Evolutionary conservation across 2,329 filamentous ascomycete genomes (phyloP).

Genomic region (Colletotrichum sojae): DNA sequence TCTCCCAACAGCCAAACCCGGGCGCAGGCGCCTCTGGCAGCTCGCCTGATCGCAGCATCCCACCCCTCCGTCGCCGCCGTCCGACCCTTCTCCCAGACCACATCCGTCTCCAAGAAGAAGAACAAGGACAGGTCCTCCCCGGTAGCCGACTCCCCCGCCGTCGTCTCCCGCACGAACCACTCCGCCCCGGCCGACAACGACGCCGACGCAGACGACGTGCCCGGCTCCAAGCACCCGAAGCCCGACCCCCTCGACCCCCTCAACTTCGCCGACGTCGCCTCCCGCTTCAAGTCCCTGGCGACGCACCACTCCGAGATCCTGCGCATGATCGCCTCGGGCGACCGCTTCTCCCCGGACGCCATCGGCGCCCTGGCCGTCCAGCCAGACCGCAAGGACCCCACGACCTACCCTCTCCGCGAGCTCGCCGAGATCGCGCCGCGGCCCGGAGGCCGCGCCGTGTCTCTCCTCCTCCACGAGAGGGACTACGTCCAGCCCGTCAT

Average conservation of each 20-base stretch:
- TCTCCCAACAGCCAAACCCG: background rate
- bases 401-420: conserved; percentile 67
- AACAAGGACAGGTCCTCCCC: conserved; percentile 46
- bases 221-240: conserved; percentile 45
- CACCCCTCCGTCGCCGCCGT: conserved; percentile 3
- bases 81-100: conserved; percentile 50
- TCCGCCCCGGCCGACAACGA: conserved; percentile 44
- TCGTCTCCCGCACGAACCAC: conserved; percentile 40
- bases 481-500: conserved; percentile 68
- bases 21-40: conserved; percentile 11
- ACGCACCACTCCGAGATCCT: conserved; percentile 57
- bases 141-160: conserved; percentile 39
- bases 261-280: conserved; percentile 64
- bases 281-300: conserved; percentile 58
- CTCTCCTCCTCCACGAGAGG: conserved; percentile 58
- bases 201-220: conserved; percentile 39
- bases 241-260: conserved; percentile 60
- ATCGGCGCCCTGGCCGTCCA: conserved; percentile 62
- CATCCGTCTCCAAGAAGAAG: conserved; percentile 54
- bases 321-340: conserved; percentile 61
- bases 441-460: conserved; percentile 56
- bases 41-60: conserved; percentile 28
- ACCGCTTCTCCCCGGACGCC: conserved; percentile 66
- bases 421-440: conserved; percentile 68
- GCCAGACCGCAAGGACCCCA: conserved; percentile 46